These are phyloP conservation scores for Mycena sp. DNA, from an alignment of 1,284 basidiomycete species.

Conservation along the genomic window DNA sequence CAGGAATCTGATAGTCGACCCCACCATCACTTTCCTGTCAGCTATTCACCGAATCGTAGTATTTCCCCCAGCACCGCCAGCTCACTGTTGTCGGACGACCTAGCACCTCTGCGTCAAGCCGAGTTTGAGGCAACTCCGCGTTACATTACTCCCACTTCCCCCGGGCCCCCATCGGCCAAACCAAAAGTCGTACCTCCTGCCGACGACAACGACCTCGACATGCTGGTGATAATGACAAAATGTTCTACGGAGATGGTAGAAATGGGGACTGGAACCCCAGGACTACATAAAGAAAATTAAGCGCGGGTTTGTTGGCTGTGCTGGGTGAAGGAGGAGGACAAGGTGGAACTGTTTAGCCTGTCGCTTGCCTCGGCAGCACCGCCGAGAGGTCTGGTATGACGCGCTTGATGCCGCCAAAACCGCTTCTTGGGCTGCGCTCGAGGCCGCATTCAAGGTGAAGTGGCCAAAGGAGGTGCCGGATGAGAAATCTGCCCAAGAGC, in stretches of 20 bases:
- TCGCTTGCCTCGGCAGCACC: background rate
- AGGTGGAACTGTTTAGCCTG: background rate
- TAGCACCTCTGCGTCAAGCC: background rate
- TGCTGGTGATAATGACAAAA: background rate
- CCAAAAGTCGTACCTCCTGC: no score
- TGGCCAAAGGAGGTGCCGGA: constrained; percentile 2
- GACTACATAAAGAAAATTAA: constrained; percentile 10
- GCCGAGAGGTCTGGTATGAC: constrained; percentile 2
- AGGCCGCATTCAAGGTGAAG: background rate
- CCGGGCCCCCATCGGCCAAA: background rate
- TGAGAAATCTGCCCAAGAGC: background rate
- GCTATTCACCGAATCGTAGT: background rate
- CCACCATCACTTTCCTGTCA: background rate
- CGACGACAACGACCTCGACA: background rate
- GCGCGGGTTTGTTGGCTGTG: background rate
- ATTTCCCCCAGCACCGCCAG: background rate
- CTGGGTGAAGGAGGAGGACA: background rate
- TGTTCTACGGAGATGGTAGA: constrained; percentile 8
- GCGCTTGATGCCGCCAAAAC: background rate
- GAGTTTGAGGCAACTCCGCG: background rate
- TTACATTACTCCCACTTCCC: background rate
- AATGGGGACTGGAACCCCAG: background rate
- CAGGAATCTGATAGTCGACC: background rate
- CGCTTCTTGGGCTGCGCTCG: background rate
- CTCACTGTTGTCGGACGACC: background rate